Conservation (phyloP, 2,329 filamentous ascomycete genomes). For the Colletotrichum truncatum region DNA sequence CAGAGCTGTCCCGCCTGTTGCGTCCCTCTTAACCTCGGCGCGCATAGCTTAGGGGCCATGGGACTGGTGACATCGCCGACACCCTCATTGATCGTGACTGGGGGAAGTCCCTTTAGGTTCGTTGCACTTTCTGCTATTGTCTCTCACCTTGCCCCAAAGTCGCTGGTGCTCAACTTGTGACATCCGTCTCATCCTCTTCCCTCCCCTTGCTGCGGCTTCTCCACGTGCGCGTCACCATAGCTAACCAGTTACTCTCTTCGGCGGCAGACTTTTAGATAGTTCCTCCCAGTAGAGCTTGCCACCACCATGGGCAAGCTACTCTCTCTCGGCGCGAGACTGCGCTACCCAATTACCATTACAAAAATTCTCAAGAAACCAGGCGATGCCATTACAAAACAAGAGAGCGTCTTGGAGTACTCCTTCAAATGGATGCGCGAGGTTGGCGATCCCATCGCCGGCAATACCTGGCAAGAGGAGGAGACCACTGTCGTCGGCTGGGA, state of each 20-base stretch:
- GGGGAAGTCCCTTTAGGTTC: conserved; percentile 30
- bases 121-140: neutral
- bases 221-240: neutral
- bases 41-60: conserved; percentile 28
- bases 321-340: conserved; percentile 70
- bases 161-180: neutral
- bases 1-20: conserved; percentile 13
- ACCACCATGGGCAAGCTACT: conserved; percentile 56
- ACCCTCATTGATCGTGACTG: conserved; percentile 17
- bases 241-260: neutral
- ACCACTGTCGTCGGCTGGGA: conserved; percentile 82
- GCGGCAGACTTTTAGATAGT: conserved; percentile 8
- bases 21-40: neutral
- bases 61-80: conserved; percentile 26
- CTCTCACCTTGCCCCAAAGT: neutral
- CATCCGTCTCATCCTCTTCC: neutral
- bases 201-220: neutral
- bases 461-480: conserved; percentile 72
- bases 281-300: conserved; percentile 12
- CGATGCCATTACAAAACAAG: conserved; percentile 79
- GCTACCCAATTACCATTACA: conserved; percentile 93
- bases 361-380: conserved; percentile 81
- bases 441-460: conserved; percentile 69
- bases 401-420: conserved; percentile 85
- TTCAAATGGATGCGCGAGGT: conserved; percentile 84